These are phyloP conservation scores for Neofusicoccum laricinum DNA, from an alignment of 2,329 filamentous ascomycete species.

Conservation along the genomic window DNA sequence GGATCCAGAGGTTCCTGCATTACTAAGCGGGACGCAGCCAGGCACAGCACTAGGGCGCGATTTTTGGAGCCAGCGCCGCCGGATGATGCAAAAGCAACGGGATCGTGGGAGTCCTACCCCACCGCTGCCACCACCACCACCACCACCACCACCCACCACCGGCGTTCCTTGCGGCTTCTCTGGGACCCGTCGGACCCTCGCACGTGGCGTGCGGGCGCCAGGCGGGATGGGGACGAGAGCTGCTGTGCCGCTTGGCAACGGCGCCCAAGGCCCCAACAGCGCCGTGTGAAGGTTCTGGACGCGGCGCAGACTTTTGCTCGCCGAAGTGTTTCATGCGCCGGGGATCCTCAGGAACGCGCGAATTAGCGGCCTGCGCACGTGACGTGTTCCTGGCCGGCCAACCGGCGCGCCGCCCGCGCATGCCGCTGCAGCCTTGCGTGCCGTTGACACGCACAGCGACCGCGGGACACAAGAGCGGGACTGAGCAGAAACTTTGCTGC, in stretches of 20 bases:
- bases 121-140: not conserved
- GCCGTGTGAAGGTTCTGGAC: slow-evolving; percentile 10
- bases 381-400: not conserved
- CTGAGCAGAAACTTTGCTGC: not conserved
- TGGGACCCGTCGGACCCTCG: not conserved
- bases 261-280: not conserved
- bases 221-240: not conserved
- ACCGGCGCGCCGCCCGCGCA: not conserved
- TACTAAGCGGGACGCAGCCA: not conserved
- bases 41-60: not conserved
- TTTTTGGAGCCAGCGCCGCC: not conserved
- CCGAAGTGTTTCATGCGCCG: not conserved
- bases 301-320: not conserved
- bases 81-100: not conserved
- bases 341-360: slow-evolving; percentile 13
- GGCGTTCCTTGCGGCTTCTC: not conserved
- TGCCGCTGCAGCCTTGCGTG: slow-evolving; percentile 6
- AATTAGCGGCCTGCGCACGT: not conserved
- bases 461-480: not conserved
- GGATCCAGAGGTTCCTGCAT: not conserved
- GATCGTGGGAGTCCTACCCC: not conserved
- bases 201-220: slow-evolving; percentile 9
- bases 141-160: not conserved
- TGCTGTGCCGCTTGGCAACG: slow-evolving; percentile 4
- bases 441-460: slow-evolving; percentile 1